Conservation (phyloP, 2,329 filamentous ascomycete genomes). For the Clarireedia hainanense region DNA sequence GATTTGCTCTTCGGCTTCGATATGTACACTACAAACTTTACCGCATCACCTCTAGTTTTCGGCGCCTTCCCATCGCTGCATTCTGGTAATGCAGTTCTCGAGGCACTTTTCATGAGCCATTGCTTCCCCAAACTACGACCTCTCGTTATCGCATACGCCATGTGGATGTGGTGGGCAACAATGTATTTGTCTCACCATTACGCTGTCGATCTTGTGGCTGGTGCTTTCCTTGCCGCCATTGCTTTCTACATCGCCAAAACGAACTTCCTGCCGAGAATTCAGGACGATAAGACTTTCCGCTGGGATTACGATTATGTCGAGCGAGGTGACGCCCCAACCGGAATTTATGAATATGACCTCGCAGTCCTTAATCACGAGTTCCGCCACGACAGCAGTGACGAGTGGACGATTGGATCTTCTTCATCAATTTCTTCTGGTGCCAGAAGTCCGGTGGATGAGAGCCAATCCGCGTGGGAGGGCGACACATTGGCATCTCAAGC, state of each 20-base stretch:
- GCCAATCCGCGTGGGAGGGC: slow-evolving; percentile 47
- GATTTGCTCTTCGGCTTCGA: slow-evolving; percentile 87
- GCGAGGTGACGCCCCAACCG: slow-evolving; percentile 59
- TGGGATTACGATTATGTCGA: slow-evolving; percentile 97
- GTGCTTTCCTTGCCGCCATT: slow-evolving; percentile 68
- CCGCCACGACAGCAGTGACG: slow-evolving; percentile 57
- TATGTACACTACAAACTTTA: slow-evolving; percentile 89
- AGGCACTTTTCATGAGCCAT: slow-evolving; percentile 88
- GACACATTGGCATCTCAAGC: slow-evolving; percentile 39
- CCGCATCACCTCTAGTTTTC: slow-evolving; percentile 82
- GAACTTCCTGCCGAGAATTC: slow-evolving; percentile 73
- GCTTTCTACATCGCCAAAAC: slow-evolving; percentile 78
- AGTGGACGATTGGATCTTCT: slow-evolving; percentile 83
- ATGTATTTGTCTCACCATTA: slow-evolving; percentile 99
- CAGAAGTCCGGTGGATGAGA: slow-evolving; percentile 42
- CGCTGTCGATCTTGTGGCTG: slow-evolving; percentile 83
- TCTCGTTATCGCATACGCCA: slow-evolving; percentile 73
- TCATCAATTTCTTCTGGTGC: slow-evolving; percentile 39
- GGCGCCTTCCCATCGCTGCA: slow-evolving; percentile 93
- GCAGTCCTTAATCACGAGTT: slow-evolving; percentile 24
- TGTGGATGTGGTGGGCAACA: slow-evolving; percentile 97
- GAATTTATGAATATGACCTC: slow-evolving; percentile 43
- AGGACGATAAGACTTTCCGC: slow-evolving; percentile 76
- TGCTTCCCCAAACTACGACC: slow-evolving; percentile 78
- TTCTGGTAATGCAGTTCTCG: slow-evolving; percentile 79